Conservation (phyloP, 2,329 filamentous ascomycete genomes). For the Fusarium pilosicola region DNA sequence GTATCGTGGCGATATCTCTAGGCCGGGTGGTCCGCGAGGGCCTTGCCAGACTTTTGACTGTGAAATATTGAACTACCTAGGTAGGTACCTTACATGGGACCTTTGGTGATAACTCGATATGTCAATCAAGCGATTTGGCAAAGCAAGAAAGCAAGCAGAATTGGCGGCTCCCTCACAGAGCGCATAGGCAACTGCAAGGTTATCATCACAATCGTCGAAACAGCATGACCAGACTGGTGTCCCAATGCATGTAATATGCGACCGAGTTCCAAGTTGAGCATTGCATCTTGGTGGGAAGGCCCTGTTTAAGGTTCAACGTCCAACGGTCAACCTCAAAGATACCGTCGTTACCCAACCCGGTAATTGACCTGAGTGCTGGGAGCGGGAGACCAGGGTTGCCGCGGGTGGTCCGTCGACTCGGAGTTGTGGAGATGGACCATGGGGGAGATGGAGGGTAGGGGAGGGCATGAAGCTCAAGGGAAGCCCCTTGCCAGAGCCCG, state of each 20-base stretch:
- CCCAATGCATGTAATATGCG: neutral
- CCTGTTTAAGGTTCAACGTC: slow-evolving; percentile 30
- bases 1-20: too few relatives aligned
- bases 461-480: slow-evolving; percentile 31
- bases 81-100: neutral
- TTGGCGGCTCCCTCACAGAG: too few relatives aligned
- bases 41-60: neutral
- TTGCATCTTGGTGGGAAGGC: slow-evolving; percentile 15
- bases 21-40: neutral
- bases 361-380: slow-evolving; percentile 37
- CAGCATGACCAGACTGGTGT: neutral
- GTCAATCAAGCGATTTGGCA: neutral
- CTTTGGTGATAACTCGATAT: too few relatives aligned
- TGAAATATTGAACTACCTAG: neutral
- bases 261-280: neutral
- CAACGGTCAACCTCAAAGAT: slow-evolving; percentile 37
- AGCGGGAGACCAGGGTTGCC: slow-evolving; percentile 45
- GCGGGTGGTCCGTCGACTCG: slow-evolving; percentile 39
- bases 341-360: slow-evolving; percentile 25
- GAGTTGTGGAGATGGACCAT: slow-evolving; percentile 40
- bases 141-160: neutral
- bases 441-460: slow-evolving; percentile 11
- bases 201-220: neutral
- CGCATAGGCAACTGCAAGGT: neutral
- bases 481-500: slow-evolving; percentile 42